Evolutionary conservation across 2,329 filamentous ascomycete species (phyloP).

Genomic region (Ophiocordyceps polyrhachis-furcata): DNA sequence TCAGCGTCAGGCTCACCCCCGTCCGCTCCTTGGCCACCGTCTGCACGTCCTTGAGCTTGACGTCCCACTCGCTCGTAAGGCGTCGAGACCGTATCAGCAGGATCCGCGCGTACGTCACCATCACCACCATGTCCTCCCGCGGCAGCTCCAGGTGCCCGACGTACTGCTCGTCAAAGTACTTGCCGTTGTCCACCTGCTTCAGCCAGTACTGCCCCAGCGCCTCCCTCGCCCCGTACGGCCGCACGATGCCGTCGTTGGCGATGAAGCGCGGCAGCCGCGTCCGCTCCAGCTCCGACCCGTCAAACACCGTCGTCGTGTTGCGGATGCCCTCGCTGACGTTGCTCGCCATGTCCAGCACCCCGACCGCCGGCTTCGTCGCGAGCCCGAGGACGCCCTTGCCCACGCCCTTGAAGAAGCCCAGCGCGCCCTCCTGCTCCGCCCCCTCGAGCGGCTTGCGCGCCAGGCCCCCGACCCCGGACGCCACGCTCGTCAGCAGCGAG

Average conservation of each 20-base stretch:
- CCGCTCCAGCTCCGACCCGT: slow-evolving; percentile 82
- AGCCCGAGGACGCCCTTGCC: slow-evolving; percentile 86
- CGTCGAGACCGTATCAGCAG: slow-evolving; percentile 77
- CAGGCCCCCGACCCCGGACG: slow-evolving; percentile 82
- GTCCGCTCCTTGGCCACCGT: slow-evolving; percentile 95
- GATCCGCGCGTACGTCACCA: slow-evolving; percentile 76
- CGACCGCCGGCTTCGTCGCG: slow-evolving; percentile 94
- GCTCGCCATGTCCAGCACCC: slow-evolving; percentile 89
- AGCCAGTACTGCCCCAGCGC: slow-evolving; percentile 96
- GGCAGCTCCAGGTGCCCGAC: slow-evolving; percentile 90
- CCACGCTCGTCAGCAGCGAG: slow-evolving; percentile 80
- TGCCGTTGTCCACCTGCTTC: slow-evolving; percentile 93
- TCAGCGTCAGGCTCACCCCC: slow-evolving; percentile 71
- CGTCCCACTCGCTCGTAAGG: slow-evolving; percentile 85
- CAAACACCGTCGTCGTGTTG: slow-evolving; percentile 97
- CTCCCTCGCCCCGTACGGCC: slow-evolving; percentile 86
- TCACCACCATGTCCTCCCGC: slow-evolving; percentile 70
- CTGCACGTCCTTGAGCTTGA: slow-evolving; percentile 86
- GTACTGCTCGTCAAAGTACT: slow-evolving; percentile 95
- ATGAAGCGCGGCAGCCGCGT: slow-evolving; percentile 89
- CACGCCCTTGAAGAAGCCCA: slow-evolving; percentile 93
- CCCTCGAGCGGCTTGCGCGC: slow-evolving; percentile 89
- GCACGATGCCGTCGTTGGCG: slow-evolving; percentile 77
- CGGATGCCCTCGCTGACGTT: slow-evolving; percentile 95
- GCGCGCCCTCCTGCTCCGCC: slow-evolving; percentile 82